Evolutionary conservation across 2,329 filamentous ascomycete species (phyloP).

Genomic region (Calycina marina): DNA sequence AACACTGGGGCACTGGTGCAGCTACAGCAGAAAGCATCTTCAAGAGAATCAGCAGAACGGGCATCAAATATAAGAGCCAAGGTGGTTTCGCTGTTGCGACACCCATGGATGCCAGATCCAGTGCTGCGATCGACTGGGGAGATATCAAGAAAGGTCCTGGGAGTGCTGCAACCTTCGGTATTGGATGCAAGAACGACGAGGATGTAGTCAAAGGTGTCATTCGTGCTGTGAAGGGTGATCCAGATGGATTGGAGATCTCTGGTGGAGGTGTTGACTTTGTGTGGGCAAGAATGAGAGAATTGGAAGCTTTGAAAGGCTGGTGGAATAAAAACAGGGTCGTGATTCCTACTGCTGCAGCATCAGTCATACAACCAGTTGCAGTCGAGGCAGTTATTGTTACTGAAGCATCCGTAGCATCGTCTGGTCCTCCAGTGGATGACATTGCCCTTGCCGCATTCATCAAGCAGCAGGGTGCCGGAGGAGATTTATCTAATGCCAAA

Average conservation of each 20-base stretch:
- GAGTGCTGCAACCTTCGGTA: conserved; percentile 37
- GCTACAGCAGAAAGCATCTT: conserved; percentile 78
- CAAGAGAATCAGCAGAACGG: conserved; percentile 55
- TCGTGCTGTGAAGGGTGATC: conserved; percentile 43
- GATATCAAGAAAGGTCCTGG: conserved; percentile 51
- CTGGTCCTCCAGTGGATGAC: not conserved
- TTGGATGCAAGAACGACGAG: conserved; percentile 44
- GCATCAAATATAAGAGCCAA: conserved; percentile 46
- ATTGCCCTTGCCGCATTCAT: not conserved
- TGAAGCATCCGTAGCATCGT: not conserved
- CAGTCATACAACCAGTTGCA: not conserved
- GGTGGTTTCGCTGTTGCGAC: conserved; percentile 43
- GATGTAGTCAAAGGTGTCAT: conserved; percentile 40
- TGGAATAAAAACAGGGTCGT: conserved; percentile 41
- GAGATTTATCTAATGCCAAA: not conserved
- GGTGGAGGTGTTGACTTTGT: conserved; percentile 51
- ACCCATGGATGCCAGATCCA: conserved; percentile 38
- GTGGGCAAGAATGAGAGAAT: conserved; percentile 49
- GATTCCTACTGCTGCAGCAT: conserved; percentile 2
- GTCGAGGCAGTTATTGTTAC: not conserved
- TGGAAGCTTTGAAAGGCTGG: conserved; percentile 52
- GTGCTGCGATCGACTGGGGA: conserved; percentile 81
- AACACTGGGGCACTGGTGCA: conserved; percentile 69
- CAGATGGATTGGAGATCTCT: conserved; percentile 39
- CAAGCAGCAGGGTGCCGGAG: not conserved